Evolutionary conservation across 2,329 filamentous ascomycete genomes (phyloP), one percentile per base, ranked within the genome.

Genomic region (Colletotrichum liriopes): DNA sequence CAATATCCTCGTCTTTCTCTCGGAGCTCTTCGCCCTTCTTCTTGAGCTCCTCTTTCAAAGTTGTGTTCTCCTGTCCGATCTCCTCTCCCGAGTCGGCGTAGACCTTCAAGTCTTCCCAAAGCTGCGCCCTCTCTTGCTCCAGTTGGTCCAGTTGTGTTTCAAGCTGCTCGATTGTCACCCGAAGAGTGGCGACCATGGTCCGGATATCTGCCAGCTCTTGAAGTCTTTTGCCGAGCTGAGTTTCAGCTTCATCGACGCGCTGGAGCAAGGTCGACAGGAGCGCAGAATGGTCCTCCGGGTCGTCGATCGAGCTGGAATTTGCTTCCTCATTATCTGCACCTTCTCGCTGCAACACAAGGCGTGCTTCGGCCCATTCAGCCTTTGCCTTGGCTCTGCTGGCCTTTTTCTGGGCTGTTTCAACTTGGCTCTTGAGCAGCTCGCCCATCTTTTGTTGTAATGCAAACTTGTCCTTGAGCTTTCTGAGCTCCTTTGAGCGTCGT

Each of bases 401-500:
- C 51, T 58, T 45, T 55, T 6, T 9, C 39, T 58, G 35, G 23
- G 11, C 35, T 9, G 37, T 18, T 9, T 23, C 14, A 1, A 65
- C 20, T 18, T 29, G 37, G 0, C 12, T 23, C 35, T 43, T 58
- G 51, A 43, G 52, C n/a, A 39, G 32, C n/a, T 41, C 45, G 18
- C 23, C 23, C 16, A 39, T 20, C 5, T 14, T 18, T 32, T 37
- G 47, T 26, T 51, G n/a, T 14, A 62, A 11, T 2, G 32, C 9
- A 11, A 39, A 16, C n/a, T 20, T 39, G 20, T 16, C 23, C 11
- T 41, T 11, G 32, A 39, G 18, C n/a, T 12, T 58, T 35, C 26
- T 45, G 49, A 65, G 49, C 37, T 65, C 62, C 23, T 43, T 65
- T 26, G 18, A 18, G 4, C 49, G 51, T 45, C 37, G 35, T 11